phyloP scores from a whole-genome alignment of 75 land plant species.

The Pinus taeda region DNA sequence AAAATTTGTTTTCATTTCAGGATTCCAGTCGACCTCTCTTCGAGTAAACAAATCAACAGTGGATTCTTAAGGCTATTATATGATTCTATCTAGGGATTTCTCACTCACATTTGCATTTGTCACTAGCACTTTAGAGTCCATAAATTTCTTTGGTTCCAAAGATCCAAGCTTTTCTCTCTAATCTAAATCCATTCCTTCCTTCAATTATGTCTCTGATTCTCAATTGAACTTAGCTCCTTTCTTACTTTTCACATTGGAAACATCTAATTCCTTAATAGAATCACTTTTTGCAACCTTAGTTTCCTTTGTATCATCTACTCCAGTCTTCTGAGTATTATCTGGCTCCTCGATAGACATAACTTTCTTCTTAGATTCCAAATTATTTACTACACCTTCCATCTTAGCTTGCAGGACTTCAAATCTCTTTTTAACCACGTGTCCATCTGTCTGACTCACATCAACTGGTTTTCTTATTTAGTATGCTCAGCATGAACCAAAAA shows the following conservation, averaged over 20 bases:
- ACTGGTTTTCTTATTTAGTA: too few relatives aligned
- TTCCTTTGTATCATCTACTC: neutral
- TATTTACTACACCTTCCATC: neutral
- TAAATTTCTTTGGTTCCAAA: neutral
- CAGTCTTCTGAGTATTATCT: too few relatives aligned
- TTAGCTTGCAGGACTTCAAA: constrained; percentile 5
- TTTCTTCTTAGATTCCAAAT: neutral
- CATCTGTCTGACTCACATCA: too few relatives aligned
- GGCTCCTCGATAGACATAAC: neutral
- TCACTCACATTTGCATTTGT: neutral
- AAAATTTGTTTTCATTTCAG: neutral
- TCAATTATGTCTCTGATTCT: neutral
- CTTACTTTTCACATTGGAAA: neutral
- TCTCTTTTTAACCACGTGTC: too few relatives aligned
- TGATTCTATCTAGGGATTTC: neutral
- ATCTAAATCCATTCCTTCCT: neutral
- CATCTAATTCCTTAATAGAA: neutral
- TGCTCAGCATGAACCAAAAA: too few relatives aligned
- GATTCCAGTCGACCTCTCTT: neutral
- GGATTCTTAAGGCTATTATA: neutral
- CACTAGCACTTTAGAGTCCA: neutral
- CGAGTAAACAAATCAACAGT: neutral
- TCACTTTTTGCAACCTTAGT: neutral
- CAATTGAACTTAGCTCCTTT: neutral
- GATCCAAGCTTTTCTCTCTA: neutral